Conservation (phyloP, 2,329 filamentous ascomycete species). For the Dichotomopilus funicola region DNA sequence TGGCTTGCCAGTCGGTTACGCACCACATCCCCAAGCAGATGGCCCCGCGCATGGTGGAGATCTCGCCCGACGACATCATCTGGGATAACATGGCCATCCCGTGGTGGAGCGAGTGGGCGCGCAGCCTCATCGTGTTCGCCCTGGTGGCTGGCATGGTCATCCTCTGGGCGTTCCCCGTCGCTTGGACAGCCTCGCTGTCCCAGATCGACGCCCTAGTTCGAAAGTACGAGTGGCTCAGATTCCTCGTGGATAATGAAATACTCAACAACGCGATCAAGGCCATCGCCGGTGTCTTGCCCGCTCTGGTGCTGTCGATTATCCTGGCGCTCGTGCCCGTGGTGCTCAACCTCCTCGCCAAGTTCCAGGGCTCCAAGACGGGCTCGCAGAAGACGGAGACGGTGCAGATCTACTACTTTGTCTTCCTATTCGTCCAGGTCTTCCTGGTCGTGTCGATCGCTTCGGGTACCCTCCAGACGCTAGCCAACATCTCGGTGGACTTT, state of each 20-base stretch:
- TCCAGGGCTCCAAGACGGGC: constrained; percentile 77
- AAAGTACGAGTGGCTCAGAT: constrained; percentile 61
- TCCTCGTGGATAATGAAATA: constrained; percentile 53
- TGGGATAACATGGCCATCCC: constrained; percentile 97
- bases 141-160: constrained; percentile 70
- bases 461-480: constrained; percentile 57
- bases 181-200: constrained; percentile 76
- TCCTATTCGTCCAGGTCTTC: constrained; percentile 92
- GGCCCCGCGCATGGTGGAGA: constrained; percentile 86
- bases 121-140: constrained; percentile 58
- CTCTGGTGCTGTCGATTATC: constrained; percentile 67
- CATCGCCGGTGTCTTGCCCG: constrained; percentile 81
- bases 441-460: constrained; percentile 82
- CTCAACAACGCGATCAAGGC: constrained; percentile 56
- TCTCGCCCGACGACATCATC: constrained; percentile 83
- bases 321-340: constrained; percentile 77
- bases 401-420: constrained; percentile 87
- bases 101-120: constrained; percentile 87
- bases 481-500: constrained; percentile 52
- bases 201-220: constrained; percentile 66
- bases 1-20: constrained; percentile 89
- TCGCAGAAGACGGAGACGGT: constrained; percentile 74
- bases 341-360: constrained; percentile 62
- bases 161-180: constrained; percentile 85
- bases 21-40: constrained; percentile 92